Base-by-base conservation (phyloP, 2,329 filamentous ascomycete genomes). In the Triangularia setosa region DNA sequence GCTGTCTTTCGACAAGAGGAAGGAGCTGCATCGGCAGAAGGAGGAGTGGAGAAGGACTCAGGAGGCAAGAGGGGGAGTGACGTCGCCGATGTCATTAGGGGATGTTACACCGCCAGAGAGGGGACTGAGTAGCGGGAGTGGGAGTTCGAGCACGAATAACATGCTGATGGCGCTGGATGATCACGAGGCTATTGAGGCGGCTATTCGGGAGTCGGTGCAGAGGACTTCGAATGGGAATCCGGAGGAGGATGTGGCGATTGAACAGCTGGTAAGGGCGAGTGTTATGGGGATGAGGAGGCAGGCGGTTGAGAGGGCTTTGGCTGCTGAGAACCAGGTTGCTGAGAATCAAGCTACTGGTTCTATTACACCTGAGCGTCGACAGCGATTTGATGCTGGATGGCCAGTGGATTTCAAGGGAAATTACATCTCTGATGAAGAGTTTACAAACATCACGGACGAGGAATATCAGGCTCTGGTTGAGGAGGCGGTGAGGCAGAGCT, bases 251-350 rank as follows among this genome's bases (percentile, higher is more conserved):
- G 82, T 82, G 23, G 80, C 84, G 64, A 82, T 96, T 57, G 91
- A 93, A 72, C 81, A 85, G 21, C 91, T 91, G 0, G 90, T 96
- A 59, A 83, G 90, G 14, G 87, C 90, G 4, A 92, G 89, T 67
- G 81, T 95, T 16, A 79, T 78, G 14, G 87, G 90, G 35, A 77
- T 84, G 67, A 78, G 75, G 35, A 62, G 68, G 18, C 69, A 69
- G 35, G 67, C 69, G 5, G 64, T 70, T 35, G 23, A 70, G 69
- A 58, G 72, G 69, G 40, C 70, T 63, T 58, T 68, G 40, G 21
- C 25, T 16, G 16, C 5, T 55, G 58, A 64, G 54, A 61, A 72
- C 63, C 64, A 67, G 58, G 40, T 21, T 21, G n/a, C n/a, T 18
- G n/a, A 48, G 7, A 14, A 9, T 48, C 56, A 66, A 54, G 1